phyloP scores from a whole-genome alignment of 129 eudicot genomes.

The Arctium minus region DNA sequence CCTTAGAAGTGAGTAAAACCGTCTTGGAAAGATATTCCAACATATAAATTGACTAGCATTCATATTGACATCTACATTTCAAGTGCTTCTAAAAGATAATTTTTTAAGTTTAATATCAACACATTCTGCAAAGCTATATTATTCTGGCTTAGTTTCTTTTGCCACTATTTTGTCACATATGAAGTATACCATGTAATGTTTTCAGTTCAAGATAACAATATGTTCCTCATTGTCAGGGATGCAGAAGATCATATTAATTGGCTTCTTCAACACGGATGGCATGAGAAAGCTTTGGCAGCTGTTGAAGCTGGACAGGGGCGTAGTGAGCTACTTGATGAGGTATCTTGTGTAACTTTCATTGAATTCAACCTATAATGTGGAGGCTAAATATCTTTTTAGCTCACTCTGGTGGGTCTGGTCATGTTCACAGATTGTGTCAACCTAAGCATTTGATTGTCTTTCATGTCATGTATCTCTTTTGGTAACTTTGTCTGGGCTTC shows the following conservation, averaged over 20 bases:
- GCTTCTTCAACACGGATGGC: constrained; percentile 98
- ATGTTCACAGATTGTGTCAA: background rate
- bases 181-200: background rate
- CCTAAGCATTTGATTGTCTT: background rate
- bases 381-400: background rate
- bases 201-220: background rate
- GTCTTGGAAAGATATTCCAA: background rate
- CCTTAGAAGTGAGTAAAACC: no score
- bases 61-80: background rate
- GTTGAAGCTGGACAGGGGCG: constrained; percentile 96
- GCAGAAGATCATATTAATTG: constrained; percentile 96
- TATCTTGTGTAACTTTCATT: constrained; percentile 20
- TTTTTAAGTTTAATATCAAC: background rate
- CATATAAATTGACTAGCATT: background rate
- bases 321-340: constrained; percentile 91
- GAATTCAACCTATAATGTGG: background rate
- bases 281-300: constrained; percentile 93
- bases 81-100: background rate
- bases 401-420: background rate
- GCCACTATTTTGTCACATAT: constrained; percentile 2
- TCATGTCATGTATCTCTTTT: background rate
- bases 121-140: background rate
- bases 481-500: background rate
- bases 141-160: constrained; percentile 1
- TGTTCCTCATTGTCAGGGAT: constrained; percentile 55